Percentiles rank a stretch among this genome's conserved stretches.
Conservation (phyloP, 2,329 filamentous ascomycete species). For the Diaporthe longicolla region DNA sequence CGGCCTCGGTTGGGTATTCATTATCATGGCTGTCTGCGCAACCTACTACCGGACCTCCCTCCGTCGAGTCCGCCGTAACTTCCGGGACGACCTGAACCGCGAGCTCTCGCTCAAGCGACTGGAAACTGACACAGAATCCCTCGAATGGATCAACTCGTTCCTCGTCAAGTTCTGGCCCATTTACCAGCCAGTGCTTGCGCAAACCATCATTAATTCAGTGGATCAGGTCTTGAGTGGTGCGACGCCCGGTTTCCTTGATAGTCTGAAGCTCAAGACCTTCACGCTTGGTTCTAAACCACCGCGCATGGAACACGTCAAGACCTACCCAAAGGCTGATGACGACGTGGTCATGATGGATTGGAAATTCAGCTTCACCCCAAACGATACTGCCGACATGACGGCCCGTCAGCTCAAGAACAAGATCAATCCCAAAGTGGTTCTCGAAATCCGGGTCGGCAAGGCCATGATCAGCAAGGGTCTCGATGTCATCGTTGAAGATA, state of each 20-base stretch:
- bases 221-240: constrained; percentile 95
- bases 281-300: constrained; percentile 95
- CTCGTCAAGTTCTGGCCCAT: constrained; percentile 99
- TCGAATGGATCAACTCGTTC: constrained; percentile 99
- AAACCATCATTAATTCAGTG: constrained; percentile 92
- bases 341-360: constrained; percentile 99
- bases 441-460: constrained; percentile 95
- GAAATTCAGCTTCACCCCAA: constrained; percentile 99
- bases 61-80: constrained; percentile 93
- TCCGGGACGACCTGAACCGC: constrained; percentile 91
- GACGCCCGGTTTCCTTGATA: constrained; percentile 93
- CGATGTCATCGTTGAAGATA: constrained; percentile 97
- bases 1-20: constrained; percentile 91
- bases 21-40: constrained; percentile 91
- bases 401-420: constrained; percentile 92
- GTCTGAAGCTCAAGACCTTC: constrained; percentile 92
- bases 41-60: constrained; percentile 98
- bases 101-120: constrained; percentile 86
- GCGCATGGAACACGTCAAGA: constrained; percentile 97
- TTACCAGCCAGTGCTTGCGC: constrained; percentile 92
- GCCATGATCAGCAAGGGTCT: constrained; percentile 97
- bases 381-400: constrained; percentile 93
- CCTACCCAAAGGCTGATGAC: constrained; percentile 94
- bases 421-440: constrained; percentile 95
- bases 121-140: constrained; percentile 90